Conservation (phyloP, 805 yeast genomes). For the Hanseniaspora clermontiae region DNA sequence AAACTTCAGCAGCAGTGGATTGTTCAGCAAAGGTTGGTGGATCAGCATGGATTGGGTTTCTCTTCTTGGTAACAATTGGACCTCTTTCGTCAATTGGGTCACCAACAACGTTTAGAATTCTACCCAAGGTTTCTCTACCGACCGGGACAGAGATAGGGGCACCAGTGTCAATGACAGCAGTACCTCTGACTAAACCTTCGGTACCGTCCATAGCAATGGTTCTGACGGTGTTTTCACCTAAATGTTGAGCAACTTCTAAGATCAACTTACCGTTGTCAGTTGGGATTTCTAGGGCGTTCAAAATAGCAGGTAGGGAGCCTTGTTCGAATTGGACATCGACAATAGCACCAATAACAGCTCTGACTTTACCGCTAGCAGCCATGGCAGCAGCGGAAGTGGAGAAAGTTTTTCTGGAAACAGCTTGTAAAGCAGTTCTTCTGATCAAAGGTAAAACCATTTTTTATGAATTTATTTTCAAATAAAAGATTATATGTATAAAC, state of each 20-base stretch:
- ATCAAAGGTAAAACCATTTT: slow-evolving; percentile 35
- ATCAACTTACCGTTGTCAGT: slow-evolving; percentile 69
- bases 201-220: slow-evolving; percentile 99
- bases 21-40: slow-evolving; percentile 95
- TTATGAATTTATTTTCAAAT: background rate
- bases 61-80: slow-evolving; percentile 82
- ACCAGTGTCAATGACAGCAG: slow-evolving; percentile 84
- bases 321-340: slow-evolving; percentile 98
- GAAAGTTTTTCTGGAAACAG: slow-evolving; percentile 67
- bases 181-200: slow-evolving; percentile 99
- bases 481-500: slow-evolving; percentile 2
- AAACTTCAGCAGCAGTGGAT: slow-evolving; percentile 94
- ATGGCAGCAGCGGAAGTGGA: slow-evolving; percentile 30
- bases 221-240: slow-evolving; percentile 99
- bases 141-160: slow-evolving; percentile 98
- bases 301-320: slow-evolving; percentile 92
- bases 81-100: slow-evolving; percentile 99
- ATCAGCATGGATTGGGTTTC: slow-evolving; percentile 97
- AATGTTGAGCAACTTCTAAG: slow-evolving; percentile 97
- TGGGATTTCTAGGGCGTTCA: slow-evolving; percentile 88
- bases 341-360: slow-evolving; percentile 98
- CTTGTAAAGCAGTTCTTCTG: slow-evolving; percentile 67
- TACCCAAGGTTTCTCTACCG: slow-evolving; percentile 97
- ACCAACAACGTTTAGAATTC: slow-evolving; percentile 96
- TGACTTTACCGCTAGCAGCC: slow-evolving; percentile 69